Evolutionary conservation across 1,284 basidiomycete genomes (phyloP), one percentile per base, ranked within the genome.

Genomic region (Lentinus polychrous): DNA sequence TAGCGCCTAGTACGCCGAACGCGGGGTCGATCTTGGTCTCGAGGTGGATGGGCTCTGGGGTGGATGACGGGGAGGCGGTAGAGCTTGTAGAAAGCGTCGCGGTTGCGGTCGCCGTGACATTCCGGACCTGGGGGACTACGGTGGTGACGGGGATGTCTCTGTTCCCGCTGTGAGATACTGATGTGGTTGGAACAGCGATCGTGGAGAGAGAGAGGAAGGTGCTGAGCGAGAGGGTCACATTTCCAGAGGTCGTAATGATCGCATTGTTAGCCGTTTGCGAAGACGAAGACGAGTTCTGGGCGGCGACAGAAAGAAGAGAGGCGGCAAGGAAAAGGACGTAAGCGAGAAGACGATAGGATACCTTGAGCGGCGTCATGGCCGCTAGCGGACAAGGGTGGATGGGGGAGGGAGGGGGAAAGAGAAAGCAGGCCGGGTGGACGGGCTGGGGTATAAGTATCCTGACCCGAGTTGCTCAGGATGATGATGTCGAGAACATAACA

Each of bases 1-100:
- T 67, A 6, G 79, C 90, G 44, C 94, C 94, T 6, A 94, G 77
- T 11, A 94, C 85, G 32, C 86, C 93, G 66, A 94, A 97, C 12
- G 84, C 91, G 12, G 90, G 87, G 60, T 94, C 91, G 44, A 97
- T 72, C 59, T 71, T 79, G 22, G 94, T 92, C 22, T 76, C 78
- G 48, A 91, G 75, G 18, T 75, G 66, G 24, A 76, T 76, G 48
- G 80, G 78, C 22, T 75, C 66, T 20, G 80, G 69, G 0, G 77
- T 68, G 0, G 78, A 61, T 2, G 78, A 69, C 3, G 75, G 58
- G 1, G 78, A 69, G 0, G 76, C 55, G 6, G 75, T 65, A 23
- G 73, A 57, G 1, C 72, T 66, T 46, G 69, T 66, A 14, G 68
- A 59, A 31, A 52, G 34, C 8, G 56, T 53, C 15, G 69, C 53